A percentile compares a stretch with the other conserved stretches of the same genome.
phyloP scores from a whole-genome alignment of 345 rosid species.

The Ceriops decandra region DNA sequence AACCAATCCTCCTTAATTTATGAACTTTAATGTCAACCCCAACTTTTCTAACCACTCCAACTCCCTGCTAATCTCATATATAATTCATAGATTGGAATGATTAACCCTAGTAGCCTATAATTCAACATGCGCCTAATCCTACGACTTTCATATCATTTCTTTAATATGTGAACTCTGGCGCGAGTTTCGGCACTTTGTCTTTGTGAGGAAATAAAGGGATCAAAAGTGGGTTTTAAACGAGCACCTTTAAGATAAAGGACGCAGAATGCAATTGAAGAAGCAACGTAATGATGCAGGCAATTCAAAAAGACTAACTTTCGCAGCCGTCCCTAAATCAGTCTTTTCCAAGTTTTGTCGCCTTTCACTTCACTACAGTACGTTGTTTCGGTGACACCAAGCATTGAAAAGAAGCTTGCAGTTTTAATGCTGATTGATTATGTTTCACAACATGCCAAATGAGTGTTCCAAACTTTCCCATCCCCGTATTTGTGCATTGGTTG shows the following conservation, averaged over 20 bases:
- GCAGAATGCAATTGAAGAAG: no score
- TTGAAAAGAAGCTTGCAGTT: constrained; percentile 9
- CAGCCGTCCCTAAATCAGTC: neutral
- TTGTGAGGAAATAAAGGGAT: neutral
- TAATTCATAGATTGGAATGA: neutral
- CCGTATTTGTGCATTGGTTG: constrained; percentile 15
- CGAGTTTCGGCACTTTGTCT: neutral
- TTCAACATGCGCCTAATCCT: constrained; percentile 10
- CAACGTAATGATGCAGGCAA: no score
- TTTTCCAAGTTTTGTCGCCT: neutral
- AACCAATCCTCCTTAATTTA: neutral
- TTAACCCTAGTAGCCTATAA: neutral
- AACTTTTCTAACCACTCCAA: constrained; percentile 24
- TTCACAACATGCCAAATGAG: constrained; percentile 18
- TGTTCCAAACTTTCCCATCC: constrained; percentile 16
- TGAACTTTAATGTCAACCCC: neutral
- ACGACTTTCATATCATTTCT: constrained; percentile 3
- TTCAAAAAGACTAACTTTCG: no score
- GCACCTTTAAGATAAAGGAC: neutral
- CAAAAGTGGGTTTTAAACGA: neutral
- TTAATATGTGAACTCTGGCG: neutral
- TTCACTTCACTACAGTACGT: neutral
- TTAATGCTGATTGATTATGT: neutral
- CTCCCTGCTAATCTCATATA: neutral
- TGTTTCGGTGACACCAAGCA: constrained; percentile 5